Conservation (phyloP, 257 asterid species). For the Gentiana straminea region DNA sequence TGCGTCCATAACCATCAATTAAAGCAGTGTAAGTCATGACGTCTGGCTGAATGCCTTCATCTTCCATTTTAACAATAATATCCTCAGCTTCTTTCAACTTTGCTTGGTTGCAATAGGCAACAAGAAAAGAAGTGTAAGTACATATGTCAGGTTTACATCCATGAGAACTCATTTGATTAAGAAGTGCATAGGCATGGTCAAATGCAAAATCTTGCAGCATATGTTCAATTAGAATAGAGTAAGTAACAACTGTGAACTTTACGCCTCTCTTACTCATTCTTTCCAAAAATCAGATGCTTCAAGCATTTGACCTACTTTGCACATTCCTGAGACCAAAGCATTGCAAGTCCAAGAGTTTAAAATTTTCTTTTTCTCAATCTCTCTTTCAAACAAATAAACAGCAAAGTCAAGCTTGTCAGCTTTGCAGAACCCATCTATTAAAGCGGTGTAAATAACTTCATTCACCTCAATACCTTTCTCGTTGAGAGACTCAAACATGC, state of each 20-base stretch:
- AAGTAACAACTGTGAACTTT: constrained; percentile 41
- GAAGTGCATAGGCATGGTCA: constrained; percentile 39
- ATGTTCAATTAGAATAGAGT: constrained; percentile 48
- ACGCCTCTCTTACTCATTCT: constrained; percentile 44
- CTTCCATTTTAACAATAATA: constrained; percentile 41
- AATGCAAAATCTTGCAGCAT: constrained; percentile 51
- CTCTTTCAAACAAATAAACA: constrained; percentile 36
- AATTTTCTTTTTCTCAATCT: constrained; percentile 36
- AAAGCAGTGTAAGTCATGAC: constrained; percentile 51
- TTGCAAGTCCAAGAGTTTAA: constrained; percentile 51
- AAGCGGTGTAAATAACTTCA: constrained; percentile 43
- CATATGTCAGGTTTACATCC: constrained; percentile 63
- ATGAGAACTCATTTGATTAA: constrained; percentile 33
- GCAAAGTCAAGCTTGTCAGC: constrained; percentile 43
- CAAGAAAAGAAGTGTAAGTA: constrained; percentile 59
- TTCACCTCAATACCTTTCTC: constrained; percentile 38
- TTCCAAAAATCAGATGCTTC: constrained; percentile 42
- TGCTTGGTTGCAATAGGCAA: constrained; percentile 69
- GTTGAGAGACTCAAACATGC: constrained; percentile 35
- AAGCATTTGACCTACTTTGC: constrained; percentile 36
- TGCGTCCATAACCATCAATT: constrained; percentile 69
- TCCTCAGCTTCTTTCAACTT: constrained; percentile 62
- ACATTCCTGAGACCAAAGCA: constrained; percentile 52
- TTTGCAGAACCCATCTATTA: constrained; percentile 53
- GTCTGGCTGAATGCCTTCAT: constrained; percentile 46